Percentiles rank a stretch among this genome's conserved stretches.
Evolutionary conservation across 495 filamentous ascomycete genomes (phyloP).

Genomic region (Aspergillus ostianus): DNA sequence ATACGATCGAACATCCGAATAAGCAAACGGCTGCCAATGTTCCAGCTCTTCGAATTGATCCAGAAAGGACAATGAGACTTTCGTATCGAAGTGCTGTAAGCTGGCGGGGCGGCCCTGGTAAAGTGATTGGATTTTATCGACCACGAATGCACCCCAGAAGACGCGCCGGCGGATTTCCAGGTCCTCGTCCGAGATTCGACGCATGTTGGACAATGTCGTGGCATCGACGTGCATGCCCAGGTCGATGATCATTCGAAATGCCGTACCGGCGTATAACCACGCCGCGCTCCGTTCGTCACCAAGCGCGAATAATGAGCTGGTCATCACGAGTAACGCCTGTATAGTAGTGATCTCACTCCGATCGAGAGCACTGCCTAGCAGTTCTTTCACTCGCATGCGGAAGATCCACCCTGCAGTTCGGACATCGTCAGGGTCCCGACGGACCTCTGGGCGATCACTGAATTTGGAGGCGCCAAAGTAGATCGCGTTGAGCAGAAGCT

Average conservation of each 20-base stretch:
- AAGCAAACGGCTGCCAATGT: conserved; percentile 19
- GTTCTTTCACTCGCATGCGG: conserved; percentile 35
- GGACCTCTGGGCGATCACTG: conserved; percentile 29
- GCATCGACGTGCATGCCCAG: conserved; percentile 39
- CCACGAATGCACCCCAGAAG: conserved; percentile 41
- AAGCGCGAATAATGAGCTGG: conserved; percentile 36
- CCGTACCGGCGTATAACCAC: conserved; percentile 47
- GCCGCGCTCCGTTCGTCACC: conserved; percentile 42
- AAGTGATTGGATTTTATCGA: conserved; percentile 36
- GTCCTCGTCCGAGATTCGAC: conserved; percentile 34
- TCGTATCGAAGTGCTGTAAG: conserved; percentile 14
- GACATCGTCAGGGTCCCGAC: conserved; percentile 32
- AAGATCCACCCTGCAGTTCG: conserved; percentile 37
- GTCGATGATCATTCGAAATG: conserved; percentile 48
- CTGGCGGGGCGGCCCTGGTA: conserved; percentile 30
- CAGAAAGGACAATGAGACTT: conserved; percentile 16
- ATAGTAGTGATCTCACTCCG: conserved; percentile 45
- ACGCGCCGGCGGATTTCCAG: conserved; percentile 41
- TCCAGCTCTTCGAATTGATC: conserved; percentile 31
- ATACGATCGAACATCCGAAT: conserved; percentile 7
- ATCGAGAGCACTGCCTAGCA: conserved; percentile 39
- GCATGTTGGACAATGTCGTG: conserved; percentile 12
- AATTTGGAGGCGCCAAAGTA: conserved; percentile 42
- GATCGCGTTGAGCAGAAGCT: conserved; percentile 47
- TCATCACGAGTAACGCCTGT: conserved; percentile 44